A percentile compares a stretch with the other conserved stretches of the same genome.
phyloP scores from a whole-genome alignment of 2,329 filamentous ascomycete species.

The Cadophora gregata region DNA sequence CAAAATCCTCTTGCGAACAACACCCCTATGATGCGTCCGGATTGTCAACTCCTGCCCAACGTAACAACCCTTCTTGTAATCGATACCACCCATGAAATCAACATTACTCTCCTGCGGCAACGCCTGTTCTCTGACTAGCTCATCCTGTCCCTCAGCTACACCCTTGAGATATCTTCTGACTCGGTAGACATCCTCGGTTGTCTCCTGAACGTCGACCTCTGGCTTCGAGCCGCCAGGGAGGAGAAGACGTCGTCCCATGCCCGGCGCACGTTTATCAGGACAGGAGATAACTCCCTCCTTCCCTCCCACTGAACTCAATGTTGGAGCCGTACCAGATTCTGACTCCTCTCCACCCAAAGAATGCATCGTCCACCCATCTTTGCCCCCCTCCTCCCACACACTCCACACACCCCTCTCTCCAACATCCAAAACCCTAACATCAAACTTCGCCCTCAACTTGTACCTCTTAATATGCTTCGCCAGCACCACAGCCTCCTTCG shows the following conservation, averaged over 20 bases:
- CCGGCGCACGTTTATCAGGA: constrained; percentile 59
- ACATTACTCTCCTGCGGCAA: constrained; percentile 90
- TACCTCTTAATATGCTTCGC: constrained; percentile 80
- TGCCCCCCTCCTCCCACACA: constrained; percentile 59
- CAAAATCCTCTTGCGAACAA: constrained; percentile 88
- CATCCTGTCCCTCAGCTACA: constrained; percentile 82
- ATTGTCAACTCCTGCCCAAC: constrained; percentile 97
- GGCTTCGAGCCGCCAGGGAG: constrained; percentile 46
- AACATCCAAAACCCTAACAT: constrained; percentile 67
- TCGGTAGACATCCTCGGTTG: constrained; percentile 68
- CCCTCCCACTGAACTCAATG: not conserved
- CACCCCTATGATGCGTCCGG: constrained; percentile 90
- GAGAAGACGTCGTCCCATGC: constrained; percentile 59
- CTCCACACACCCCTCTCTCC: constrained; percentile 75
- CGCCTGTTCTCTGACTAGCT: constrained; percentile 73
- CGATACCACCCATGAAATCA: constrained; percentile 83
- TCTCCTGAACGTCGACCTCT: constrained; percentile 48
- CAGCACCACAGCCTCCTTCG: constrained; percentile 64
- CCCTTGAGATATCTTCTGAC: constrained; percentile 80
- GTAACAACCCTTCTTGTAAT: constrained; percentile 97
- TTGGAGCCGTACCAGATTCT: not conserved
- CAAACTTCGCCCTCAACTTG: constrained; percentile 82
- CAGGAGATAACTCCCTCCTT: constrained; percentile 40
- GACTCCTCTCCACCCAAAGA: constrained; percentile 8
- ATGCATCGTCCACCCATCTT: constrained; percentile 30